Percentiles rank a stretch among this genome's conserved stretches.
Conservation (phyloP, 345 rosid genomes). For the Toxicodendron radicans region DNA sequence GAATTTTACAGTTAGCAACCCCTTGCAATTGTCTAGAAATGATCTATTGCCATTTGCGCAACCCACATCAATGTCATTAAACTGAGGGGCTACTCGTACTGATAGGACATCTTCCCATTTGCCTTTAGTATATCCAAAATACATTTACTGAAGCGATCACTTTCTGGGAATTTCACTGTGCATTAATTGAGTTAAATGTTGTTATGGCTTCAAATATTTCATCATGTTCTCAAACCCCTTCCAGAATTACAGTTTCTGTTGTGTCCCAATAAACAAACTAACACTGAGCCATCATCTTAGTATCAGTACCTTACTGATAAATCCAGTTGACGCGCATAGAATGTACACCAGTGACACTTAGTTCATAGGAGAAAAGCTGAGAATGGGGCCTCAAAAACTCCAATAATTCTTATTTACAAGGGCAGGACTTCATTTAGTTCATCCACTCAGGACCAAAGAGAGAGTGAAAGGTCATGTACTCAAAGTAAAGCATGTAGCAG, state of each 20-base stretch:
- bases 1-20: not conserved
- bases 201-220: not conserved
- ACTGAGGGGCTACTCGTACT: not conserved
- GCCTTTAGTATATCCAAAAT: not conserved
- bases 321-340: not conserved
- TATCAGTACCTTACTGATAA: not conserved
- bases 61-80: not conserved
- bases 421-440: too few species aligned
- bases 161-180: not conserved
- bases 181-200: not conserved
- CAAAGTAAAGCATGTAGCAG: not conserved
- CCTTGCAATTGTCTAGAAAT: not conserved
- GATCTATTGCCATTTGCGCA: not conserved
- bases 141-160: not conserved
- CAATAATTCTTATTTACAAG: too few species aligned
- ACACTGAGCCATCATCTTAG: not conserved
- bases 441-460: too few species aligned
- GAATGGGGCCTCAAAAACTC: not conserved
- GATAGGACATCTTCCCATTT: not conserved
- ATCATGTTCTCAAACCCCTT: conserved; percentile 3
- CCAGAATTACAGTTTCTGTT: not conserved
- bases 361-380: not conserved
- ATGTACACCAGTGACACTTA: not conserved
- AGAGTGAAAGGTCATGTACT: not conserved
- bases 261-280: not conserved